These are phyloP conservation scores for Alternaria arbusti DNA, from an alignment of 2,329 filamentous ascomycete species.

Conservation along the genomic window DNA sequence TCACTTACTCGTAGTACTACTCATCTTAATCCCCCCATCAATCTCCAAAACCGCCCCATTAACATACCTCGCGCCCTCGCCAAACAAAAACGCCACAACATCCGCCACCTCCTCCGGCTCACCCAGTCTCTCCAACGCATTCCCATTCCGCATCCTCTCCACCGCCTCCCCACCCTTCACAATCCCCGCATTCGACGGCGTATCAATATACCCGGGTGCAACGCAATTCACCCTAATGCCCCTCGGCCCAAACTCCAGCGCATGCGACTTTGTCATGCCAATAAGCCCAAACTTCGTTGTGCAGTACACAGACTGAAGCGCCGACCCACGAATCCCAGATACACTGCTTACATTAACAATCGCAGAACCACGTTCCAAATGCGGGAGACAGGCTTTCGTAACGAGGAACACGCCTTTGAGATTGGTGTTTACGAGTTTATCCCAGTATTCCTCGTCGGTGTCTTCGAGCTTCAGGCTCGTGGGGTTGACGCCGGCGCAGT, in stretches of 20 bases:
- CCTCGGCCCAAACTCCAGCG: slow-evolving; percentile 40
- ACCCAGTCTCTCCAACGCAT: slow-evolving; percentile 53
- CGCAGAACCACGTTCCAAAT: slow-evolving; percentile 29
- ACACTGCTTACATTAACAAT: slow-evolving; percentile 43
- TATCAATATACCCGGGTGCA: slow-evolving; percentile 54
- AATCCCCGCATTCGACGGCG: slow-evolving; percentile 58
- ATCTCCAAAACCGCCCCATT: slow-evolving; percentile 58
- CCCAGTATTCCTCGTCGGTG: slow-evolving; percentile 56
- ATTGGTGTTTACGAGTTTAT: slow-evolving; percentile 55
- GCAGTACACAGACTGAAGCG: slow-evolving; percentile 42
- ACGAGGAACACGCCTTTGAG: slow-evolving; percentile 55
- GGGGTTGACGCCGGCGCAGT: slow-evolving; percentile 59
- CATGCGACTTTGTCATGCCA: slow-evolving; percentile 42
- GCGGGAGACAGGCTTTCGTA: slow-evolving; percentile 51
- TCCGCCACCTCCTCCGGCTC: slow-evolving; percentile 58
- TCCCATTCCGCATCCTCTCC: slow-evolving; percentile 47
- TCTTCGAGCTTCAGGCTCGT: slow-evolving; percentile 50
- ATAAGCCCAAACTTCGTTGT: slow-evolving; percentile 46
- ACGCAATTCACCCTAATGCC: slow-evolving; percentile 42
- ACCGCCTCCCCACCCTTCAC: slow-evolving; percentile 56
- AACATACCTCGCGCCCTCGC: slow-evolving; percentile 54
- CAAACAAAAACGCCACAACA: slow-evolving; percentile 58
- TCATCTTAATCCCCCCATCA: slow-evolving; percentile 52
- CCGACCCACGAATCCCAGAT: slow-evolving; percentile 30
- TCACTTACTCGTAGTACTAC: slow-evolving; percentile 33